A percentile compares a stretch with the other conserved stretches of the same genome.
phyloP scores from a whole-genome alignment of 176 grass and related monocot genomes.

The Carex kokanica region DNA sequence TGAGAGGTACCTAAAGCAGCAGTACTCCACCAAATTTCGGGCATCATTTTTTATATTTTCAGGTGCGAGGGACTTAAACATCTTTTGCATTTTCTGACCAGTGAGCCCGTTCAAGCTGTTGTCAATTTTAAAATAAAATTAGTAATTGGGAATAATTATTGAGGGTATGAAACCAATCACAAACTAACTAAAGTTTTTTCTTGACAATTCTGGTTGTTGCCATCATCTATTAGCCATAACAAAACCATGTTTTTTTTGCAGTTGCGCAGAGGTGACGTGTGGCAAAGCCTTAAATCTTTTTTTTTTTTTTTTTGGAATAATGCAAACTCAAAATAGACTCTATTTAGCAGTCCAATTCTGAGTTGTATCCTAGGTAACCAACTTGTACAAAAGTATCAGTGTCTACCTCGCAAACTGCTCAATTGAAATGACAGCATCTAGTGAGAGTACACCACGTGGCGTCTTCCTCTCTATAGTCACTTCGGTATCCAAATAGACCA shows the following conservation, averaged over 20 bases:
- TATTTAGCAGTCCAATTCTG: not conserved
- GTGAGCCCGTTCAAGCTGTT: conserved; percentile 82
- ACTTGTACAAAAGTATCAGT: not conserved
- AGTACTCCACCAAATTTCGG: conserved; percentile 86
- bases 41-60: conserved; percentile 51
- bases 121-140: conserved; percentile 33
- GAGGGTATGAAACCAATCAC: not conserved
- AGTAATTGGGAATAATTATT: conserved; percentile 6
- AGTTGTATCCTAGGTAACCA: not conserved
- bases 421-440: conserved; percentile 63
- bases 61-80: conserved; percentile 70
- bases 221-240: not conserved
- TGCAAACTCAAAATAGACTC: not conserved
- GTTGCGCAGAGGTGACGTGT: not conserved
- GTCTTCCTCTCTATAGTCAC: conserved; percentile 62
- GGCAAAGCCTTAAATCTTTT: conserved; percentile 6
- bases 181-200: not conserved
- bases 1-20: conserved; percentile 91
- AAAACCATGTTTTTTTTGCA: conserved; percentile 6
- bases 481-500: conserved; percentile 47
- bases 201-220: not conserved
- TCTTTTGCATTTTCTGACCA: conserved; percentile 70
- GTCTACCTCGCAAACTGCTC: conserved; percentile 86
- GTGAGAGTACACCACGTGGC: conserved; percentile 49
- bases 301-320: not conserved